Conservation (phyloP, 257 asterid species). For the Eustoma russellianum region DNA sequence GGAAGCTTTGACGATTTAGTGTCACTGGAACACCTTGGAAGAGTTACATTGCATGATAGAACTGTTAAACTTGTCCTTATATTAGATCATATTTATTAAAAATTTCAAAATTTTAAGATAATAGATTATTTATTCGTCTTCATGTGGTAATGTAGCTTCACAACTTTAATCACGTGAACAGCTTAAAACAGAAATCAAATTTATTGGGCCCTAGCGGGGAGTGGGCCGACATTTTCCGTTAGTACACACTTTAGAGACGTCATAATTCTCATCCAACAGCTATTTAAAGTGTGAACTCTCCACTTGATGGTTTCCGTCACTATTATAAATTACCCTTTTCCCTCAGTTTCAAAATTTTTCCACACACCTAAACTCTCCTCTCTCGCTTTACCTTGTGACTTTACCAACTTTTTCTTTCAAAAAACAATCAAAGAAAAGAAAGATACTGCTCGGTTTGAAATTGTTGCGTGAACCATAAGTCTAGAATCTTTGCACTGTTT, state of each 20-base stretch:
- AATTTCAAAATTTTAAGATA: no score
- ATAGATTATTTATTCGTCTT: no score
- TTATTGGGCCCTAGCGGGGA: constrained; percentile 1
- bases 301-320: constrained; percentile 41
- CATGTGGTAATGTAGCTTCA: no score
- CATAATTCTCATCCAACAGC: constrained; percentile 9
- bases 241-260: constrained; percentile 40
- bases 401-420: background rate
- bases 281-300: constrained; percentile 9
- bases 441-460: constrained; percentile 26
- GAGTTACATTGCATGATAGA: no score
- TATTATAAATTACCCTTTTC: constrained; percentile 45
- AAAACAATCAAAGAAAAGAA: background rate
- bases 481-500: constrained; percentile 39
- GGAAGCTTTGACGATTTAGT: no score
- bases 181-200: constrained; percentile 10
- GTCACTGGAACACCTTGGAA: no score
- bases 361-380: background rate
- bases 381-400: constrained; percentile 15
- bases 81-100: no score
- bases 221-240: constrained; percentile 56
- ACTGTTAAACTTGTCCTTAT: no score
- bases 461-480: constrained; percentile 68
- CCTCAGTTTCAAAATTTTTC: constrained; percentile 8
- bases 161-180: no score